phyloP scores from a whole-genome alignment of 495 filamentous ascomycete species.

The Aspergillus olivimuriae region DNA sequence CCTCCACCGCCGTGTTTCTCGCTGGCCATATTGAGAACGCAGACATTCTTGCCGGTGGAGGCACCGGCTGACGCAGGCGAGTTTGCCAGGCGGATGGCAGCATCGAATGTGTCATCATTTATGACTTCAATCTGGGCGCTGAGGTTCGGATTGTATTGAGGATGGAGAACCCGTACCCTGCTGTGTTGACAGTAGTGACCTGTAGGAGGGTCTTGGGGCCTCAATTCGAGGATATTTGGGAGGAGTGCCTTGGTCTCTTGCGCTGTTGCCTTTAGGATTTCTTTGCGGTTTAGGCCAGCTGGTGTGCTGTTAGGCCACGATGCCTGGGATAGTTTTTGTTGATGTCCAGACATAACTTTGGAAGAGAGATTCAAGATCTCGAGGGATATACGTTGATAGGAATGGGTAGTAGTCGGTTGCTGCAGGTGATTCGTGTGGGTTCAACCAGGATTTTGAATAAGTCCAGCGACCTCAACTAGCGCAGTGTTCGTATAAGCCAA shows the following conservation, averaged over 20 bases:
- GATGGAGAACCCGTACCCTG: too few relatives aligned
- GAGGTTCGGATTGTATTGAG: conserved; percentile 17
- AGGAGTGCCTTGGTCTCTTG: conserved; percentile 11
- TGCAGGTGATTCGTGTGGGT: too few relatives aligned
- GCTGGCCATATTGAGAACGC: conserved; percentile 58
- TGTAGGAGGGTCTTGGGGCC: conserved; percentile 18
- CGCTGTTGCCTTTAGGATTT: not conserved
- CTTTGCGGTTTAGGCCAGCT: not conserved
- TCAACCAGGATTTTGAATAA: too few relatives aligned
- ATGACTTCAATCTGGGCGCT: conserved; percentile 30
- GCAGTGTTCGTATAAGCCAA: too few relatives aligned
- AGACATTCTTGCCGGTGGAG: conserved; percentile 30
- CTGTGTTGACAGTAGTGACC: conserved; percentile 19
- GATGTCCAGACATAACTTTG: too few relatives aligned
- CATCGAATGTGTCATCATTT: conserved; percentile 46
- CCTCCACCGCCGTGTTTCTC: conserved; percentile 46
- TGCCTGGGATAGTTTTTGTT: too few relatives aligned
- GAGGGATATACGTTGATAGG: too few relatives aligned
- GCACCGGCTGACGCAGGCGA: conserved; percentile 1
- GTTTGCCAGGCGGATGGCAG: conserved; percentile 34
- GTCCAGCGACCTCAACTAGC: too few relatives aligned
- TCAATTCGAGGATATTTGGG: conserved; percentile 14
- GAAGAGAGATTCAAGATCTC: too few relatives aligned
- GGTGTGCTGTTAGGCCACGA: too few relatives aligned
- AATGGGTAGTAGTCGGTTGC: too few relatives aligned